Evolutionary conservation across 2,329 filamentous ascomycete genomes (phyloP).

Genomic region (Whalleya microplaca): DNA sequence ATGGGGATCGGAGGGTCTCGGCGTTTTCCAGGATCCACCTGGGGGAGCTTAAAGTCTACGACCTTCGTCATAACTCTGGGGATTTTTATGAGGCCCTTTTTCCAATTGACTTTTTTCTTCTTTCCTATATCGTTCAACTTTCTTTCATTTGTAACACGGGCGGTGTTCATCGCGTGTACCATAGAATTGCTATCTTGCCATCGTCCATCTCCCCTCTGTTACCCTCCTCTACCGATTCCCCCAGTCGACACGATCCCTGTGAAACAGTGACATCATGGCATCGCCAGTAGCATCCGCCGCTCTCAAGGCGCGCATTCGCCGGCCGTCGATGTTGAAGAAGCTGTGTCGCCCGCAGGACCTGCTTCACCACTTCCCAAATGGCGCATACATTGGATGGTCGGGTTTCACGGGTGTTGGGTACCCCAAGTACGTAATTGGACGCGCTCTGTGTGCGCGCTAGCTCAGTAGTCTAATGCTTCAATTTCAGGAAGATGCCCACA

Average conservation of each 20-base stretch:
- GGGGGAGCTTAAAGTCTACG: neutral
- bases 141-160: neutral
- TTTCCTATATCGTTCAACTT: neutral
- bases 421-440: constrained; percentile 66
- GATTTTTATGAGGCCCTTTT: neutral
- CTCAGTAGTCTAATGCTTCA: constrained; percentile 10
- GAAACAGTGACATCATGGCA: constrained; percentile 44
- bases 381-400: constrained; percentile 87
- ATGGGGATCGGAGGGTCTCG: neutral
- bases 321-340: constrained; percentile 80
- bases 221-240: constrained; percentile 14
- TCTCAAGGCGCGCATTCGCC: constrained; percentile 74
- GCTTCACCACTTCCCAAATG: constrained; percentile 79
- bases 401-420: constrained; percentile 91
- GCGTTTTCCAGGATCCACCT: neutral
- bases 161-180: neutral
- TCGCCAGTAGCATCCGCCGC: constrained; percentile 68
- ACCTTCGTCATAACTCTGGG: neutral
- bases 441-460: neutral
- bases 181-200: neutral
- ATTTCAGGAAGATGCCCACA: constrained; percentile 75
- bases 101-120: neutral
- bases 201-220: constrained; percentile 4
- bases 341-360: constrained; percentile 79
- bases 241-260: constrained; percentile 8